phyloP scores from a whole-genome alignment of 305 asterid species.

The Fraxinus floribunda region DNA sequence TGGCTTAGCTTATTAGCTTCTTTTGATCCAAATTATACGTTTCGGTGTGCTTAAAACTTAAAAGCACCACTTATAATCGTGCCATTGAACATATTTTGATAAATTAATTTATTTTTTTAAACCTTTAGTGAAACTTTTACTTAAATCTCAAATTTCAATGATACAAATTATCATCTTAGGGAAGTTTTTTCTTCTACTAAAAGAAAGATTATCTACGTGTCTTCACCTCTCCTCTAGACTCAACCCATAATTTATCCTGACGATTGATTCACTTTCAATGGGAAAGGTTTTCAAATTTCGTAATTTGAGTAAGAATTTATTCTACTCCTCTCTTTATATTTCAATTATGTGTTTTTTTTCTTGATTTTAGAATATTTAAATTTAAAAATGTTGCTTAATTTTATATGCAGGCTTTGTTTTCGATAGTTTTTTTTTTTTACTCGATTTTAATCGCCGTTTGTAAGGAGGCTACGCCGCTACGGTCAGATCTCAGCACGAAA shows the following conservation, averaged over 20 bases:
- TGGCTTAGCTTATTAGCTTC: background rate
- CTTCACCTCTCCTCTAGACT: background rate
- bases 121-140: background rate
- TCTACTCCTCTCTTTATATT: too few relatives aligned
- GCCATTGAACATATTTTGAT: background rate
- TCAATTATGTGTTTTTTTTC: background rate
- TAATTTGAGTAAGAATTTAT: background rate
- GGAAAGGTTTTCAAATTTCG: background rate
- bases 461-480: too few relatives aligned
- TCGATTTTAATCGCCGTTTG: background rate
- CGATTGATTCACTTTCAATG: background rate
- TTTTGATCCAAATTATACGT: background rate
- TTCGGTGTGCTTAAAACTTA: background rate
- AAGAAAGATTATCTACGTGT: background rate
- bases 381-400: too few relatives aligned
- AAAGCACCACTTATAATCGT: background rate
- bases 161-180: background rate
- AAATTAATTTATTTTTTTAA: too few relatives aligned
- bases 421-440: background rate
- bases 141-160: background rate
- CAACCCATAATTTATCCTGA: too few relatives aligned
- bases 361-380: background rate
- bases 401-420: background rate
- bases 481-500: too few relatives aligned
- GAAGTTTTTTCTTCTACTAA: background rate